Base-by-base conservation (phyloP, 2,329 filamentous ascomycete genomes). In the Talaromyces verruculosus region DNA sequence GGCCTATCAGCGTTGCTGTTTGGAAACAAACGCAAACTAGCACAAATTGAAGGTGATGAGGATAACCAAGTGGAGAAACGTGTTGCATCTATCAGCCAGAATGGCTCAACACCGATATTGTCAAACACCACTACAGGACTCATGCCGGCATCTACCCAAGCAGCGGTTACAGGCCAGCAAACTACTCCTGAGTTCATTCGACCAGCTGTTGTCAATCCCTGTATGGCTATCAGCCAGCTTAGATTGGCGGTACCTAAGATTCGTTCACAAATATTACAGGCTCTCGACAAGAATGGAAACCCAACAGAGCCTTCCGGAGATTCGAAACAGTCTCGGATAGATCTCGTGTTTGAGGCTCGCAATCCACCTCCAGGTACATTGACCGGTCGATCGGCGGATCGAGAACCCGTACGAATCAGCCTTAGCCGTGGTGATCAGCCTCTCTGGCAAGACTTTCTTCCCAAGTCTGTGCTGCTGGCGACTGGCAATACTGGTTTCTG, bases 401-500 rank as follows among this genome's bases (percentile, higher is more conserved):
- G 90, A 67, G 94, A 98, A 67, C 95, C 95, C 1, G 91, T 92
- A 4, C 89, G 92, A 39, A 87, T 99, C 49, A 91, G 88, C 5
- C 89, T 95, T 45, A 91, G 89, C 1, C 94, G 92, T 74, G 88
- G 92, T 64, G 92, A 92, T 4, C 88, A 89, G 65, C 83, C 90
- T 0, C 78, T 98, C 3, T 99, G 96, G 95, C 92, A 97, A 73
- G 96, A 99, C 74, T 99, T 92, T 72, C 81, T 99, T 15, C 93
- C 94, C 0, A 87, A 90, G 66, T 88, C 92, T 5, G 91, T 97
- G 28, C 86, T 99, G n/a, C 84, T 98, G 1, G 89, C 96, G 1
- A 95, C 94, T 0, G 96, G 93, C 2, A 98, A 93, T 76, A 89
- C 90, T 71, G 88, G 91, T 70, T 93, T 98, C 75, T 99, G 95